Conservation (phyloP, 306 rosid genomes). For the Cyclanthera cordifolia region DNA sequence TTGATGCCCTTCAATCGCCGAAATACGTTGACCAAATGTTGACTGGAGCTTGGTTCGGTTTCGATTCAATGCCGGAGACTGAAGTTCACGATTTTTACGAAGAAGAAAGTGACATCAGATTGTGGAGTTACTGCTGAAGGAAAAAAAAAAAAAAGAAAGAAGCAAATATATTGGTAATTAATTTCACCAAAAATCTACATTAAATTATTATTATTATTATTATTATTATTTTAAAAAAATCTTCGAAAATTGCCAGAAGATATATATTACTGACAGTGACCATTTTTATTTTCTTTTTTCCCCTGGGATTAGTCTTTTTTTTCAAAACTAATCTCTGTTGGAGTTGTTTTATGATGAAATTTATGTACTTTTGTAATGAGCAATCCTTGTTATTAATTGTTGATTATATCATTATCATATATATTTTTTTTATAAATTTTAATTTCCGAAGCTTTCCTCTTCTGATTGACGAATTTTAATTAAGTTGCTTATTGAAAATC, state of each 20-base stretch:
- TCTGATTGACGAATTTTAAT: too few species aligned
- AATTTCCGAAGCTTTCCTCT: background rate
- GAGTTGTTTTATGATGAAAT: background rate
- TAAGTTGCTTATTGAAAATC: too few species aligned
- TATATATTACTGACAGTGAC: constrained; percentile 13
- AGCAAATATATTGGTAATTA: background rate
- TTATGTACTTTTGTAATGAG: background rate
- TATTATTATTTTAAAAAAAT: background rate
- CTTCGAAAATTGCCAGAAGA: constrained; percentile 9
- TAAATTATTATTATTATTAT: background rate
- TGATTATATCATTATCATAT: background rate
- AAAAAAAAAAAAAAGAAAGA: background rate
- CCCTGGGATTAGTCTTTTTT: constrained; percentile 1
- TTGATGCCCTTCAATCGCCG: constrained; percentile 40
- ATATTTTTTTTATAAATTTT: background rate
- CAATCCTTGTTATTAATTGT: background rate
- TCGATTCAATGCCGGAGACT: constrained; percentile 27
- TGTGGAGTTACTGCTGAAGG: constrained; percentile 60
- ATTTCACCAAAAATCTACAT: background rate
- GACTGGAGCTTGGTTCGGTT: constrained; percentile 36
- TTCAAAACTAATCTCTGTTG: background rate
- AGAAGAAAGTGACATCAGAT: constrained; percentile 65
- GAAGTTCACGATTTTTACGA: constrained; percentile 45
- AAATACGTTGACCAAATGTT: constrained; percentile 50
- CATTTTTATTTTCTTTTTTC: too few species aligned